Percentiles rank a stretch among this genome's conserved stretches.
Conservation (phyloP, 2,329 filamentous ascomycete genomes). For the Ophiognomonia clavigignenti-juglandacearum region DNA sequence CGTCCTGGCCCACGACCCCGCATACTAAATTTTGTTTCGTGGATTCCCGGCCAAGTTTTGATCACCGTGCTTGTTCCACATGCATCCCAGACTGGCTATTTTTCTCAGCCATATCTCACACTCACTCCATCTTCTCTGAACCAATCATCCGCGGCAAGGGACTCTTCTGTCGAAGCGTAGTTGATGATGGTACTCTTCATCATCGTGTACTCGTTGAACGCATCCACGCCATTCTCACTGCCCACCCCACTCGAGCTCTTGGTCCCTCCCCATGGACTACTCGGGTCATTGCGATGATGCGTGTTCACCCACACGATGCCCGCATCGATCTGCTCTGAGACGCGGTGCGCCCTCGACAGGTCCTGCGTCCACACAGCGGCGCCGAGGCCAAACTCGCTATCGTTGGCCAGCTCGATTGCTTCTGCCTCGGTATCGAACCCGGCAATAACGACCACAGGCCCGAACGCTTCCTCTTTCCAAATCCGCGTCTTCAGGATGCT, state of each 20-base stretch:
- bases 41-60: too few species aligned
- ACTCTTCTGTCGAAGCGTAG: conserved; percentile 53
- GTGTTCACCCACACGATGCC: conserved; percentile 57
- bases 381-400: conserved; percentile 70
- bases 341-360: conserved; percentile 67
- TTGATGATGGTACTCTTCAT: conserved; percentile 67
- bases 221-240: conserved; percentile 67
- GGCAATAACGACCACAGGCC: conserved; percentile 70
- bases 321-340: conserved; percentile 65
- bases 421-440: conserved; percentile 72
- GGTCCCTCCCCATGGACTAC: conserved; percentile 64
- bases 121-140: conserved; percentile 53
- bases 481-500: conserved; percentile 67
- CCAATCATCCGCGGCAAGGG: conserved; percentile 57
- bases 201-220: conserved; percentile 53
- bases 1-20: too few species aligned
- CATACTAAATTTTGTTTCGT: too few species aligned
- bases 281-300: conserved; percentile 68
- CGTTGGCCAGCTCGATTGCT: conserved; percentile 66
- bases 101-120: conserved; percentile 54
- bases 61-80: too few species aligned
- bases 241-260: conserved; percentile 61
- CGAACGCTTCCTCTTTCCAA: conserved; percentile 78
- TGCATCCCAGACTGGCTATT: too few species aligned
- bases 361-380: conserved; percentile 73